These are phyloP conservation scores for Thelonectria rubi DNA, from an alignment of 2,329 filamentous ascomycete species.

Conservation along the genomic window DNA sequence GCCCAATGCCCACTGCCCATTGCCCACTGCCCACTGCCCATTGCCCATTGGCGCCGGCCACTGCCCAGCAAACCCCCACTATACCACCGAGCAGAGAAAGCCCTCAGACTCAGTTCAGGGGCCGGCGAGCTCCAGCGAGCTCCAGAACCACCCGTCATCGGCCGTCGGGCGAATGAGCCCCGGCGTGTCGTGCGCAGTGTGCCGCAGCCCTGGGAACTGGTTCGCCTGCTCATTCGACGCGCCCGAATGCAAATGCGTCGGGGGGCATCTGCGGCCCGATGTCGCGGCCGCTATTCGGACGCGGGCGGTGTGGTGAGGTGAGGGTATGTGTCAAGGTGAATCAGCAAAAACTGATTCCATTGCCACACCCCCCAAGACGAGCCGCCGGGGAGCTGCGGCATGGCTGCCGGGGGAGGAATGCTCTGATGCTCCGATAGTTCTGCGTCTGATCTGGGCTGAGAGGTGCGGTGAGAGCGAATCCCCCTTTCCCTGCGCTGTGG, in stretches of 20 bases:
- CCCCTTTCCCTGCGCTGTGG: not conserved
- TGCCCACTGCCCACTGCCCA: conserved; percentile 30
- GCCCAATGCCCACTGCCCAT: no score
- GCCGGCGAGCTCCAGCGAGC: conserved; percentile 35
- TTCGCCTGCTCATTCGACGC: not conserved
- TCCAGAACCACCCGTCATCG: conserved; percentile 30
- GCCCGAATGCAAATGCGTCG: not conserved
- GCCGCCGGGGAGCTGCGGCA: conserved; percentile 38
- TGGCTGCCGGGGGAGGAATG: conserved; percentile 10
- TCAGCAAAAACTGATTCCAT: not conserved
- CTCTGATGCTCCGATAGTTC: conserved; percentile 9
- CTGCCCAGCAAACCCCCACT: conserved; percentile 32
- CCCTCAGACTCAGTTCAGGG: conserved; percentile 31
- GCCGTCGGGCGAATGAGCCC: conserved; percentile 1
- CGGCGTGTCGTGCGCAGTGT: not conserved
- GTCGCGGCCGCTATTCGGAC: conserved; percentile 28
- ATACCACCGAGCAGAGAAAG: conserved; percentile 38
- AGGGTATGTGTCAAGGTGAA: conserved; percentile 22
- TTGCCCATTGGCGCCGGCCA: conserved; percentile 26
- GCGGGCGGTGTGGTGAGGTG: conserved; percentile 28
- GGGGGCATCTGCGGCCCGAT: conserved; percentile 3
- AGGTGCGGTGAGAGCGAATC: conserved; percentile 37
- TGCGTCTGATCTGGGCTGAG: conserved; percentile 31
- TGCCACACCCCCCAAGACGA: conserved; percentile 15
- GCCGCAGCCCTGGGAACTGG: conserved; percentile 14